Base-by-base conservation (phyloP, 192 early-diverging fungal species). In the Backusella westeae region DNA sequence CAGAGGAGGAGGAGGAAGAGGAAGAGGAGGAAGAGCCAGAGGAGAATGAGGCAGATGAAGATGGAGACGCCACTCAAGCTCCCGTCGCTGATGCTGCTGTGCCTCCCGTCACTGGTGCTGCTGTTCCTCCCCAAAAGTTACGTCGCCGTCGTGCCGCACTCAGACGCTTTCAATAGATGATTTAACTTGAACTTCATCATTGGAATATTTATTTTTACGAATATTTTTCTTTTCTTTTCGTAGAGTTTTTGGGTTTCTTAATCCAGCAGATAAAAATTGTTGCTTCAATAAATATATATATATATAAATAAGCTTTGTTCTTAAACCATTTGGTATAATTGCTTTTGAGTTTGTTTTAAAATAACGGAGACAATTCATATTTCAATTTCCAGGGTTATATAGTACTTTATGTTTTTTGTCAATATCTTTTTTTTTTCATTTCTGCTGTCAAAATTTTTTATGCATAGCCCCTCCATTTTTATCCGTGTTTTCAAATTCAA, bases 231-330 rank as follows among this genome's bases (percentile, higher is more conserved):
- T 56, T 14, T 63, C 21, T 63, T 59, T 59, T 59, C 56, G 56
- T 63, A 63, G 56, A 63, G 56, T 63, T 63, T 29, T 26, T 63
- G 56, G 56, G 10, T 63, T 63, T 63, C 26, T 63, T n/a, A 63
- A 63, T 63, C 56, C 56, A 63, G 56, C 21, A 29, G 56, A 63
- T 63, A 63, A 63, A 29, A 29, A 29, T 63, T 63, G 21, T 63
- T 63, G 2, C 21, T 29, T 63, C 29, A 63, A 63, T 63, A 63
- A 63, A 63, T 10, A 63, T 63, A 32, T 32, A 59, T 49, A 49
- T 32, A 63, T 49, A 49, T 29, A 63, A 63, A 29, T 63, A 63
- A 63, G 56, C 56, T 63, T 63, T 63, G 23, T 63, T 63, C n/a
- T 29, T 29, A 29, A 63, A 63, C 12, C 56, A 29, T 26, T 59